Evolutionary conservation across 2,329 filamentous ascomycete species (phyloP), one percentile per base, ranked within the genome.

Genomic region (Pseudogymnoascus verrucosus): DNA sequence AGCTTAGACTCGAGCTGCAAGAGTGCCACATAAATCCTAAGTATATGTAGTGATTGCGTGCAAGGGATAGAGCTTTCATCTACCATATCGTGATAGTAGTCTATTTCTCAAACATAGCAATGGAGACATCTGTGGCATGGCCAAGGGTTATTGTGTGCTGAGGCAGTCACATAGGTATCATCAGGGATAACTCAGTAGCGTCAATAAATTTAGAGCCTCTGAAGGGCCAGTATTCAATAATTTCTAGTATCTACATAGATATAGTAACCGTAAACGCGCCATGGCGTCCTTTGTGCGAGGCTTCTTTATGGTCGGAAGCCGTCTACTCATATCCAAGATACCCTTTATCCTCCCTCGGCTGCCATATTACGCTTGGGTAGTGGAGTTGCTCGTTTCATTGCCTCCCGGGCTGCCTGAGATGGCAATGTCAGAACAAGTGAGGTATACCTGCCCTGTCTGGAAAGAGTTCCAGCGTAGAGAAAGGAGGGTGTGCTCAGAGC

Each of bases 381-480:
- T 57, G 34, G 26, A 26, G 42, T 47, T 47, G 42, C 23, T 47
- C 12, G 21, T 47, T 47, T 21, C n/a, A 28, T 54, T 54, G 8
- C 26, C 28, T 12, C 16, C 2, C 16, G 26, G 3, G 51, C 42
- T 14, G 42, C 65, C 64, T 7, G 44, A 36, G 62, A 82, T 81
- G 12, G 78, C 76, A 63, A 83, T 82, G 67, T 83, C 80, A 1
- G 82, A 80, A 66, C 81, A 84, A 3, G 75, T 78, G 3, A 83
- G 74, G 68, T 83, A 84, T 6, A 83, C 75, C 71, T 84, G 82
- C 0, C 75, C 74, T 0, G 81, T 83, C 72, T 84, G 80, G 71
- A 78, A 83, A 0, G 80, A 78, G 71, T 84, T 83, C 82, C 81
- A 84, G 64, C 79, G 78, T 69, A 81, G 80, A 0, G 78, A 79